These are phyloP conservation scores for Coemansia sp. DNA, from an alignment of 192 early-diverging fungal genomes.

Conservation along the genomic window DNA sequence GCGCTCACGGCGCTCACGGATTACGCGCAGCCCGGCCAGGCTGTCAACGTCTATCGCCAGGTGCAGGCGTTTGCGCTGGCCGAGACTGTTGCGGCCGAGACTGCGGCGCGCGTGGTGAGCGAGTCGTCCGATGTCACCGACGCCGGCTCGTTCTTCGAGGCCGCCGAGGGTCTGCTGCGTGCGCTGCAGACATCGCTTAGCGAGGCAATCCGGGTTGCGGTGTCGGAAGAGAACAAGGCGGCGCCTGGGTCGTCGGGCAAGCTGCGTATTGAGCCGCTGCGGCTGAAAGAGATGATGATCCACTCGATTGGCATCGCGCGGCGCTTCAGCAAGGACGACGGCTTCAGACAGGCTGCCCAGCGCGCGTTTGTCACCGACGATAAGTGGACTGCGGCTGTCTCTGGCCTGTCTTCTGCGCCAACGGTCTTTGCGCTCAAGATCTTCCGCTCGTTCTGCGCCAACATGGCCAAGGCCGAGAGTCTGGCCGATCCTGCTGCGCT, in stretches of 20 bases:
- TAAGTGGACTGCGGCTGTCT: slow-evolving; percentile 26
- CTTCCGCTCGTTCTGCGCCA: slow-evolving; percentile 8
- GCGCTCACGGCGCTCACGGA: slow-evolving; percentile 56
- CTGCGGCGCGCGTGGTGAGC: slow-evolving; percentile 8
- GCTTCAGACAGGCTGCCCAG: slow-evolving; percentile 7
- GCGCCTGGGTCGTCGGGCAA: slow-evolving; percentile 4
- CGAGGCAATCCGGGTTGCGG: slow-evolving; percentile 24
- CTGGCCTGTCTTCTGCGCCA: slow-evolving; percentile 14
- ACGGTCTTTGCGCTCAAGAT: slow-evolving; percentile 25
- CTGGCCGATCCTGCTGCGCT: background rate
- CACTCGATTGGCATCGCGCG: slow-evolving; percentile 15
- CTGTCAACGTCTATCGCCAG: slow-evolving; percentile 67
- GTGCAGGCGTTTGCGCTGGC: slow-evolving; percentile 60
- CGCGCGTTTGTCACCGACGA: slow-evolving; percentile 8
- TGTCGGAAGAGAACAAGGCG: slow-evolving; percentile 26
- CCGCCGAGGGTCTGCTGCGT: slow-evolving; percentile 3
- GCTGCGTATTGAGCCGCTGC: slow-evolving; percentile 25
- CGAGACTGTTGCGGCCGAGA: slow-evolving; percentile 4
- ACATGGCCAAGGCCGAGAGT: slow-evolving; percentile 1
- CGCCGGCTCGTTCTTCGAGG: background rate
- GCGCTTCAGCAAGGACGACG: slow-evolving; percentile 11
- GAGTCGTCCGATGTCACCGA: slow-evolving; percentile 9
- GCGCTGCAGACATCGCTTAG: slow-evolving; percentile 23
- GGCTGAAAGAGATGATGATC: slow-evolving; percentile 39
- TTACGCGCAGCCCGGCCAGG: slow-evolving; percentile 55